phyloP scores from a whole-genome alignment of 2,329 filamentous ascomycete species.

The Paramyrothecium roridum region DNA sequence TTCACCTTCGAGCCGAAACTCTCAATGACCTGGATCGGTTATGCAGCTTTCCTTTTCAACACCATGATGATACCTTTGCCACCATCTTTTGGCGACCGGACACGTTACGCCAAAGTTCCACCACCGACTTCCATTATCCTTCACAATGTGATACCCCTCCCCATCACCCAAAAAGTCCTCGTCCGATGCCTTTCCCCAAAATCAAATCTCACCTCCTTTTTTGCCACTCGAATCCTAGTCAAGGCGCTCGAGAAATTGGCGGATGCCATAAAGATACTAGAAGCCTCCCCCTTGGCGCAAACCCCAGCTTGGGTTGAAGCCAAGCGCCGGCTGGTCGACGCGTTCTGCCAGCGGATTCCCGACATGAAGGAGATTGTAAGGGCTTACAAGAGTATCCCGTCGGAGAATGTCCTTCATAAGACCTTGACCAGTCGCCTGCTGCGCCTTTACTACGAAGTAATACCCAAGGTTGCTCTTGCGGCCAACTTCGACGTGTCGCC shows the following conservation, averaged over 20 bases:
- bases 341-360: constrained; percentile 77
- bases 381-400: constrained; percentile 66
- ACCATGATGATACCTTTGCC: constrained; percentile 74
- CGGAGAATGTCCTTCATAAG: constrained; percentile 69
- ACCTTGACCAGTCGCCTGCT: constrained; percentile 78
- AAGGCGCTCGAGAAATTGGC: constrained; percentile 77
- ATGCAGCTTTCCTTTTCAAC: constrained; percentile 83
- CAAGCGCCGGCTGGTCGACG: constrained; percentile 62
- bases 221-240: constrained; percentile 76
- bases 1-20: constrained; percentile 90
- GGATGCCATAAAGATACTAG: constrained; percentile 59
- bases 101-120: constrained; percentile 61
- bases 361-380: constrained; percentile 77
- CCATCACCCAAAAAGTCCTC: constrained; percentile 76
- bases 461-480: constrained; percentile 75
- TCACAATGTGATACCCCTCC: constrained; percentile 81
- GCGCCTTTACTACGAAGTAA: constrained; percentile 78
- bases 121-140: constrained; percentile 77
- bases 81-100: constrained; percentile 63
- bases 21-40: constrained; percentile 92
- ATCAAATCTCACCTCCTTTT: constrained; percentile 77
- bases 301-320: constrained; percentile 65
- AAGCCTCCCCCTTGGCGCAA: constrained; percentile 34
- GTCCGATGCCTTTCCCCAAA: constrained; percentile 76
- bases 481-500: constrained; percentile 87